Conservation (phyloP, 2,329 filamentous ascomycete species). For the Phaeosphaeria sp. region DNA sequence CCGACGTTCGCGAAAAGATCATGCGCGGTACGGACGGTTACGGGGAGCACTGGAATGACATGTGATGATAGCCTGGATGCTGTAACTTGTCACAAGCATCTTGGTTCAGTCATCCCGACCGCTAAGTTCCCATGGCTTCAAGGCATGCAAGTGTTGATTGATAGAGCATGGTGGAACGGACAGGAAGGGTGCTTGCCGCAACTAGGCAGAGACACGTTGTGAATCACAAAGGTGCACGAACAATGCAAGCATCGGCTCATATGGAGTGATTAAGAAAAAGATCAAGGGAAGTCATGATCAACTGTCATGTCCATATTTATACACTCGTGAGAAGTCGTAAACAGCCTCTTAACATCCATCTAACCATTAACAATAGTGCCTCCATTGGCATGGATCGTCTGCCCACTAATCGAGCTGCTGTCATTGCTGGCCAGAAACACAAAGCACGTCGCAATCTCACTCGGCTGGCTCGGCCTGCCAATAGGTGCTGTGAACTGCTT, state of each 20-base stretch:
- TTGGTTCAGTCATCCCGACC: too few relatives aligned
- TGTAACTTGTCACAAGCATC: too few relatives aligned
- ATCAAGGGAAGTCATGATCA: neutral
- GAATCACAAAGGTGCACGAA: too few relatives aligned
- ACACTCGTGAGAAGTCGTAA: constrained; percentile 1
- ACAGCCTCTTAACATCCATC: neutral
- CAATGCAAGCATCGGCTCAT: neutral
- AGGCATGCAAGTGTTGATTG: too few relatives aligned
- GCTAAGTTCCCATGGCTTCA: too few relatives aligned
- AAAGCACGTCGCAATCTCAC: constrained; percentile 81
- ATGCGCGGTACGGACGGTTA: constrained; percentile 11
- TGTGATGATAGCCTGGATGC: too few relatives aligned
- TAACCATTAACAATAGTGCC: constrained; percentile 45
- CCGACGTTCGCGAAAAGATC: constrained; percentile 25
- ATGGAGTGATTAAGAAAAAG: too few relatives aligned
- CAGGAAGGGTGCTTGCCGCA: too few relatives aligned
- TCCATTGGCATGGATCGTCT: constrained; percentile 69
- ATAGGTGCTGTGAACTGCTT: constrained; percentile 77
- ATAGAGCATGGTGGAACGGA: too few relatives aligned
- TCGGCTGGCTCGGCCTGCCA: constrained; percentile 79
- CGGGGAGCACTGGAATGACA: neutral
- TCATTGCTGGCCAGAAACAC: constrained; percentile 81
- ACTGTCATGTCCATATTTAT: neutral
- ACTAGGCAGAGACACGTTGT: neutral
- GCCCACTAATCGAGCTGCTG: constrained; percentile 76